Base-by-base conservation (phyloP, 2,329 filamentous ascomycete species). In the Rutstroemia sp. region DNA sequence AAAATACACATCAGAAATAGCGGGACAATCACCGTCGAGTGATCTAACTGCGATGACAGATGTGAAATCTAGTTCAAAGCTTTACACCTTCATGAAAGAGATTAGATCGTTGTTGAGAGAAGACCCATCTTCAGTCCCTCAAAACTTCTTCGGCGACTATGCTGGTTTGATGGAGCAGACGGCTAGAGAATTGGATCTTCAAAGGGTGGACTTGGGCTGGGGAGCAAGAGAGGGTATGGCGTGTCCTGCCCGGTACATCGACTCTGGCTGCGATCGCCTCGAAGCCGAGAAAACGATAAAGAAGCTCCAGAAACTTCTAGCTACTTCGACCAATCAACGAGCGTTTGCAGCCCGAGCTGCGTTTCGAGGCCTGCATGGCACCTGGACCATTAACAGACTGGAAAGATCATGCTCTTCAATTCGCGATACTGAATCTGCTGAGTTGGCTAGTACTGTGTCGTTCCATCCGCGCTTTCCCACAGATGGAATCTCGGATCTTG, bases 111-210 rank as follows among this genome's bases (percentile, higher is more conserved):
- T n/a, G 16, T 27, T 54, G 27, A 25, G 39, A 2, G 25, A 47
- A 8, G n/a, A 48, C 8, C 42, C 51, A 8, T 38, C 30, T 12
- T 47, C 51, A 6, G 19, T 54, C 14, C 44, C 51, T 9, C 51
- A 48, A 21, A 54, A 48, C 16, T 25, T 54, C 42, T 41, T 54
- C 10, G 44, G 51, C 4, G 44, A 54, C 8, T 54, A 54, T 3
- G 30, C 51, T 4, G 51, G 44, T 1, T 21, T 54, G 16, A 54
- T 48, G 44, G 51, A 54, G 5, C 42, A 41, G 25, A 19, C 8
- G 5, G 27, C 19, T 17, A n/a, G 44, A 12, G 30, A 54, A 23
- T 16, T 48, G 6, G 14, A 37, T 12, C 52, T 55, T 4, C 21
- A 44, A 34, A 55, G 34, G 14, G 19, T 55, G 5, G 44, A 55